Base-by-base conservation (phyloP, 164 flowering plant genomes). In the Echeveria elegans region DNA sequence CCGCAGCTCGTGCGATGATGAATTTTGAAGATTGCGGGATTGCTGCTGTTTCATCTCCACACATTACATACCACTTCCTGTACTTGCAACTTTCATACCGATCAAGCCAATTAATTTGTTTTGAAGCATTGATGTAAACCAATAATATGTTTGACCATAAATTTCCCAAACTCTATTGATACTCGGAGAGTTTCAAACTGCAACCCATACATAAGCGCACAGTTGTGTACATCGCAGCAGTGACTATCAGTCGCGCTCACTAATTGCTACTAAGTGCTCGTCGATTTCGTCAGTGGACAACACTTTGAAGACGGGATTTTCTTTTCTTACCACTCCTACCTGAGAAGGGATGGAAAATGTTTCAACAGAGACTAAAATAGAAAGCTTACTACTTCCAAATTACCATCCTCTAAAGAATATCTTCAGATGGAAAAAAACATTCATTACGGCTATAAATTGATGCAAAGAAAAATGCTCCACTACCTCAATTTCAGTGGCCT, bases 401-500 rank as follows among this genome's bases (percentile, higher is more conserved):
- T 18, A 52, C 26, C 2, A 52, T 52, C 29, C 2, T 52, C 58
- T 12, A 21, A 23, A 21, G 10, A 23, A 24, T 19, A 19, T n/a
- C 6, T 48, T 48, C n/a, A n/a, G 8, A 2, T 9, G 8, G 10
- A n/a, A 6, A 52, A 6, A 37, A 14, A 23, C n/a, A n/a, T n/a
- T n/a, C n/a, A n/a, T n/a, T n/a, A n/a, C n/a, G n/a, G n/a, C n/a
- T 52, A 52, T 6, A 21, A 50, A 7, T 23, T 23, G 28, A 23
- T 7, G 28, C 28, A 52, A 52, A 52, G 2, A 24, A 48, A 53
- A 63, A n/a, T 50, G 30, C 24, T 47, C 23, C 10, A 31, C n/a
- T 85, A 93, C 98, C 97, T 93, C 98, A 65, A 93, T 93, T 72
- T 93, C 98, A 73, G 73, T 93, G 52, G 98, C 84, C 84, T 90